Base-by-base conservation (phyloP, 768 basidiomycete genomes). In the Podaxis pistillaris region DNA sequence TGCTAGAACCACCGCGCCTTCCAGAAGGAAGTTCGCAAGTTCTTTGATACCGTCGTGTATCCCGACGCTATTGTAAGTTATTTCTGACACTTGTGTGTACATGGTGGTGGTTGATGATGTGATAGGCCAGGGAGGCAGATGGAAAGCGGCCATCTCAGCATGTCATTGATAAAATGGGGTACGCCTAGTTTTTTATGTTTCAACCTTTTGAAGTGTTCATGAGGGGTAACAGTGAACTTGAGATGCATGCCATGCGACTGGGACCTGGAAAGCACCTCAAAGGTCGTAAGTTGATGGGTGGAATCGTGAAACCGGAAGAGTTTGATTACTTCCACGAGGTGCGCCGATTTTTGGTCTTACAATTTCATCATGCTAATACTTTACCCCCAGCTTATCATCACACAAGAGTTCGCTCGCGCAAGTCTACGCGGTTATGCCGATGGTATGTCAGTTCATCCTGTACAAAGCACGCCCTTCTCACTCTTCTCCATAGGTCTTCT, bases 261-360 rank as follows among this genome's bases (percentile, higher is more conserved):
- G 96, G 96, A 22, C 96, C 96, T 8, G 94, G 94, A 22, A 94
- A 94, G 72, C 95, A 98, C 69, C 83, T 98, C 11, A 81, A 89
- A 72, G 96, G 96, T 4, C 82, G 85, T 15, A 83, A 76, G 11
- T 78, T 99, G n/a, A 88, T 94, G 82, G 86, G 83, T 58, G 96
- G 93, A 1, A 71, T 89, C 6, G 89, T 97, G 50, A 86, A 83
- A 65, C 91, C 94, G 1, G 93, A 96, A 73, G 87, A 89, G 72
- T 96, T 89, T 67, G 91, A 96, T 71, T 94, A 92, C 72, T 96
- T 96, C 83, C 93, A 96, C 72, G 88, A 90, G 75, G 85, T 85
- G 63, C 41, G 70, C 44, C 59, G 40, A 8, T 3, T 54, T 57
- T n/a, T 13, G 17, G 13, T 55, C 24, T 19, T 2, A 56, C 24